phyloP scores from a whole-genome alignment of 257 asterid genomes.

The Coffea canephora region DNA sequence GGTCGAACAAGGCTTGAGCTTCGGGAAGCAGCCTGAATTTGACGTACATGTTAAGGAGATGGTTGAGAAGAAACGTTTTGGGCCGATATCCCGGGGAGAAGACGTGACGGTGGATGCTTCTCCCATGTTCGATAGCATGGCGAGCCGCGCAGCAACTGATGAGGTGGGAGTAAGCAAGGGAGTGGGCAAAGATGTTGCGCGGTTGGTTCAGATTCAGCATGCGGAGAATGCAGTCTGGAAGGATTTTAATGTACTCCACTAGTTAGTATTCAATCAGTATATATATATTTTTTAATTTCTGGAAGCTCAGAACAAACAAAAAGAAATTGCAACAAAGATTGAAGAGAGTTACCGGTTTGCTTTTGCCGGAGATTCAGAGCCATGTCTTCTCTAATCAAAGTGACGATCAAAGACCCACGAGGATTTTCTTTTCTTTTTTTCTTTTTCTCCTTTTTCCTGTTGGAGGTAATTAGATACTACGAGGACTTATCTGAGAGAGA shows the following conservation, averaged over 20 bases:
- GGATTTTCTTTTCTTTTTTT: no score
- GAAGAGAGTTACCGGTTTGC: conserved; percentile 62
- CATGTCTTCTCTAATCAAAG: conserved; percentile 30
- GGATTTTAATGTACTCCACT: background rate
- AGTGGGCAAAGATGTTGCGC: conserved; percentile 58
- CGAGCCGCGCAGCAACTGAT: conserved; percentile 74
- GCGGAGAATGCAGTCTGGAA: conserved; percentile 77
- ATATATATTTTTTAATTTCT: background rate
- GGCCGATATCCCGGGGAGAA: conserved; percentile 75
- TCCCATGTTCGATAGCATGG: conserved; percentile 59
- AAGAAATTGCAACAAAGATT: background rate
- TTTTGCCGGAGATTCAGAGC: conserved; percentile 87
- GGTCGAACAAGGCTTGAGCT: conserved; percentile 63
- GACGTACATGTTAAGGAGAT: conserved; percentile 72
- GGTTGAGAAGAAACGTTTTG: conserved; percentile 67
- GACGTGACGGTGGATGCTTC: conserved; percentile 55
- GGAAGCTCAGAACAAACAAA: no score
- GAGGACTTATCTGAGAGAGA: no score
- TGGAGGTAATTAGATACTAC: no score
- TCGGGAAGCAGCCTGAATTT: conserved; percentile 63
- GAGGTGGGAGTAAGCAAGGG: conserved; percentile 68
- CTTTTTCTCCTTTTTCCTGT: no score
- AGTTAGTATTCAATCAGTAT: background rate
- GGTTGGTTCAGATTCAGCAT: conserved; percentile 98
- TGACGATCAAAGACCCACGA: no score